Conservation (phyloP, 140 eudicot species). For the Bidens hawaiensis region DNA sequence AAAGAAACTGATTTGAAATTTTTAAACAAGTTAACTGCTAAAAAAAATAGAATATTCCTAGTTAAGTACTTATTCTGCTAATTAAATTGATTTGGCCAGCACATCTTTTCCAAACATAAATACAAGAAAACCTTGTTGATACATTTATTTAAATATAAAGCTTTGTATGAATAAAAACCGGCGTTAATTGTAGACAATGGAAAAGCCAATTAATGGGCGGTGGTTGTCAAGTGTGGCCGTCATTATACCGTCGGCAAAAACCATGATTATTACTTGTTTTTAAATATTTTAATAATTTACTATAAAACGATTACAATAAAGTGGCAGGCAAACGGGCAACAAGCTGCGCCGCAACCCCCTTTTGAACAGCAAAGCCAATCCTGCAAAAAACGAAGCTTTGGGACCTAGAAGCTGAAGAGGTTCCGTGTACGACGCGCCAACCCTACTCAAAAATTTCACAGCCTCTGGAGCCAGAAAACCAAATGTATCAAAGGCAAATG, state of each 20-base stretch:
- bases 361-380: too few species aligned
- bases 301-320: too few species aligned
- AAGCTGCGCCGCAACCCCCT: too few species aligned
- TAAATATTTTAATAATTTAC: background rate
- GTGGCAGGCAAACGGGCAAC: too few species aligned
- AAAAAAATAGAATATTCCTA: constrained; percentile 12
- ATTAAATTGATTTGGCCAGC: constrained; percentile 20
- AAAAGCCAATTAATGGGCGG: constrained; percentile 35
- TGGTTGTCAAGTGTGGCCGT: constrained; percentile 32
- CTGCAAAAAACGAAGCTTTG: too few species aligned
- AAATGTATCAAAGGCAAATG: too few species aligned
- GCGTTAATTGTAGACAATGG: constrained; percentile 30
- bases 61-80: background rate
- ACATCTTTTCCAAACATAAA: constrained; percentile 24
- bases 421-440: too few species aligned
- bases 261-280: constrained; percentile 3
- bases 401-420: too few species aligned
- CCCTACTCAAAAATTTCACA: too few species aligned
- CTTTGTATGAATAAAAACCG: constrained; percentile 21
- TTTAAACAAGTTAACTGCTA: background rate
- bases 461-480: too few species aligned
- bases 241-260: constrained; percentile 30
- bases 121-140: constrained; percentile 29
- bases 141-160: background rate
- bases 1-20: background rate